A percentile compares a stretch with the other conserved stretches of the same genome.
phyloP scores from a whole-genome alignment of 2,329 filamentous ascomycete genomes.

The Bipolaris zeicola region DNA sequence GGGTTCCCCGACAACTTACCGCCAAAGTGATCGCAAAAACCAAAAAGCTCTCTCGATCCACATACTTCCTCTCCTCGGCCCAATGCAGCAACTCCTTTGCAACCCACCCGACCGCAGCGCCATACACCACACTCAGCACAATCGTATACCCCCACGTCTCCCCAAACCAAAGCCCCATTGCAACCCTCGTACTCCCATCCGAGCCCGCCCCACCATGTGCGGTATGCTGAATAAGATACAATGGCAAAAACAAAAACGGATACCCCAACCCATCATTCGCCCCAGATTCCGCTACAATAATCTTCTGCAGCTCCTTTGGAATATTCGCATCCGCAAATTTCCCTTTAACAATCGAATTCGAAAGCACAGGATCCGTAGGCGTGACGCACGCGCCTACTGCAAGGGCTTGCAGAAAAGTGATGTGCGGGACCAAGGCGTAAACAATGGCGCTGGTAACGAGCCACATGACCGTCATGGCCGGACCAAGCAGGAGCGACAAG shows the following conservation, averaged over 20 bases:
- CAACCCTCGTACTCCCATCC: conserved; percentile 62
- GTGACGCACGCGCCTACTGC: conserved; percentile 86
- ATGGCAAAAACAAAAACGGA: conserved; percentile 81
- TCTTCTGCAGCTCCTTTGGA: conserved; percentile 78
- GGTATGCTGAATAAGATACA: conserved; percentile 81
- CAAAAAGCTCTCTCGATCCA: conserved; percentile 85
- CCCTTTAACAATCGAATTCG: conserved; percentile 89
- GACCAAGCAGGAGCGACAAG: conserved; percentile 75
- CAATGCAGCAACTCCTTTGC: conserved; percentile 83
- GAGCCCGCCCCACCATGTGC: conserved; percentile 60
- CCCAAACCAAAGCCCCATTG: conserved; percentile 81
- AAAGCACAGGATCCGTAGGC: conserved; percentile 86
- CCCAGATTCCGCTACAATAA: conserved; percentile 71
- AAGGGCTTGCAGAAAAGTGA: conserved; percentile 77
- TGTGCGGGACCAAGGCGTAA: conserved; percentile 73
- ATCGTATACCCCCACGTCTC: conserved; percentile 87
- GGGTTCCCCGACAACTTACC: conserved; percentile 50
- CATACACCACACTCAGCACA: conserved; percentile 77
- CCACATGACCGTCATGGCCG: conserved; percentile 89
- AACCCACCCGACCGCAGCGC: conserved; percentile 76
- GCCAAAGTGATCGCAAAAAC: conserved; percentile 85
- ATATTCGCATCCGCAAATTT: conserved; percentile 93
- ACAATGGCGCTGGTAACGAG: conserved; percentile 76
- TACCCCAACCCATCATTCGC: conserved; percentile 90
- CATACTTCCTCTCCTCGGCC: conserved; percentile 79